These are phyloP conservation scores for Cordyceps farinosa DNA, from an alignment of 2,329 filamentous ascomycete species.

Conservation along the genomic window DNA sequence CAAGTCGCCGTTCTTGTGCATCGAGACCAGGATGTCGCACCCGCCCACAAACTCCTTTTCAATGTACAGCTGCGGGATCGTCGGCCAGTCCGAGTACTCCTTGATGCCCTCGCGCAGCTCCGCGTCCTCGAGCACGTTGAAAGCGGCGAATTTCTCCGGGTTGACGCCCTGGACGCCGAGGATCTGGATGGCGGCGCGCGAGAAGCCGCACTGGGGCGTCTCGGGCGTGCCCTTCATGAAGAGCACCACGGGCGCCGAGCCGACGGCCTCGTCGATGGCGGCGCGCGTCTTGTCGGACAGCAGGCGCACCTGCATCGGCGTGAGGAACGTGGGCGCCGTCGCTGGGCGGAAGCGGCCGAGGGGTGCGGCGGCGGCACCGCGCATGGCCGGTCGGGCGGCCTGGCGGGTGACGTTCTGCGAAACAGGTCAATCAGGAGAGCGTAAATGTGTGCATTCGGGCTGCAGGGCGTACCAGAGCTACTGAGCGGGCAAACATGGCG, in stretches of 20 bases:
- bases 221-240: constrained; percentile 99
- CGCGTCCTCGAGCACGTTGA: constrained; percentile 91
- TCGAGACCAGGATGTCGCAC: constrained; percentile 94
- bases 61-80: constrained; percentile 94
- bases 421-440: not conserved
- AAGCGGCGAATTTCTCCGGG: constrained; percentile 93
- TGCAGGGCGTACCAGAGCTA: constrained; percentile 24
- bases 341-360: constrained; percentile 13
- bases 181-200: constrained; percentile 90
- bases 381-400: constrained; percentile 34
- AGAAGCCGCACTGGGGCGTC: constrained; percentile 95
- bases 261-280: constrained; percentile 88
- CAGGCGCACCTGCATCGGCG: constrained; percentile 54
- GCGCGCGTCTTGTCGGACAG: constrained; percentile 75
- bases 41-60: constrained; percentile 95
- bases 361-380: constrained; percentile 26
- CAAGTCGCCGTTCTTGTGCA: constrained; percentile 94
- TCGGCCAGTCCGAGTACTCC: constrained; percentile 98
- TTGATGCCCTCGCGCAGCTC: constrained; percentile 91
- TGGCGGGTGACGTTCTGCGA: constrained; percentile 36
- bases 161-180: constrained; percentile 92
- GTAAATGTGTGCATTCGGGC: not conserved
- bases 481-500: constrained; percentile 26
- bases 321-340: constrained; percentile 20
- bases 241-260: constrained; percentile 84